phyloP scores from a whole-genome alignment of 495 filamentous ascomycete species.

The Poronia punctata region DNA sequence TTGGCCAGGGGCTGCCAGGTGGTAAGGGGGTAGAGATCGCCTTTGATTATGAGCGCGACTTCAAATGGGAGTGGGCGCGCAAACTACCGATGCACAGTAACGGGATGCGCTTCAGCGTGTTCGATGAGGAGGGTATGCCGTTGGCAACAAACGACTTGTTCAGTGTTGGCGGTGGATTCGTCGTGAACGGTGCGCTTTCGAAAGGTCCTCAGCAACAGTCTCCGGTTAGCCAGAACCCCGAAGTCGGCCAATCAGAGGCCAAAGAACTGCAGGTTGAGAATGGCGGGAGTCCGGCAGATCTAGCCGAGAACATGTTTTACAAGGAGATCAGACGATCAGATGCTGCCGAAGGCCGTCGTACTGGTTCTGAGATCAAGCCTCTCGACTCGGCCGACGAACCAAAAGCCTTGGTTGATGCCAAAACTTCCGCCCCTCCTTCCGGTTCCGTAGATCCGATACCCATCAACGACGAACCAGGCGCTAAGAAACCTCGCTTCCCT shows the following conservation, averaged over 20 bases:
- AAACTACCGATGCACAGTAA: slow-evolving; percentile 31
- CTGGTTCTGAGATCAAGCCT: slow-evolving; percentile 22
- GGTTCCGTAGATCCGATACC: slow-evolving; percentile 8
- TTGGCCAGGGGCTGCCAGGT: slow-evolving; percentile 22
- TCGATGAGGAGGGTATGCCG: slow-evolving; percentile 28
- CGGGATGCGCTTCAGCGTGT: slow-evolving; percentile 32
- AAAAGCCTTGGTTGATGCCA: slow-evolving; percentile 7
- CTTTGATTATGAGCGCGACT: slow-evolving; percentile 28
- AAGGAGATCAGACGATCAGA: slow-evolving; percentile 29
- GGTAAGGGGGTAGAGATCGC: slow-evolving; percentile 27
- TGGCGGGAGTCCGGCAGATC: slow-evolving; percentile 20
- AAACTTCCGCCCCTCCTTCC: background rate
- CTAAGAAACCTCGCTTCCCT: slow-evolving; percentile 23
- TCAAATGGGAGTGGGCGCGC: slow-evolving; percentile 31
- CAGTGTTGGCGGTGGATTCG: slow-evolving; percentile 31
- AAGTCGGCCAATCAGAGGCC: slow-evolving; percentile 7
- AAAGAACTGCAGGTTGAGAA: slow-evolving; percentile 18
- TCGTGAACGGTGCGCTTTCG: slow-evolving; percentile 29
- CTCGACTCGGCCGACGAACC: slow-evolving; percentile 13
- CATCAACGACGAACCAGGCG: slow-evolving; percentile 8
- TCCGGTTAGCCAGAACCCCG: slow-evolving; percentile 6
- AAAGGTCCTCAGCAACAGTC: slow-evolving; percentile 14
- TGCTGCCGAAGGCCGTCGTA: slow-evolving; percentile 25
- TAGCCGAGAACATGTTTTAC: slow-evolving; percentile 32
- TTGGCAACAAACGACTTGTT: slow-evolving; percentile 32